Conservation (phyloP, 805 yeast genomes). For the Millerozyma miso region DNA sequence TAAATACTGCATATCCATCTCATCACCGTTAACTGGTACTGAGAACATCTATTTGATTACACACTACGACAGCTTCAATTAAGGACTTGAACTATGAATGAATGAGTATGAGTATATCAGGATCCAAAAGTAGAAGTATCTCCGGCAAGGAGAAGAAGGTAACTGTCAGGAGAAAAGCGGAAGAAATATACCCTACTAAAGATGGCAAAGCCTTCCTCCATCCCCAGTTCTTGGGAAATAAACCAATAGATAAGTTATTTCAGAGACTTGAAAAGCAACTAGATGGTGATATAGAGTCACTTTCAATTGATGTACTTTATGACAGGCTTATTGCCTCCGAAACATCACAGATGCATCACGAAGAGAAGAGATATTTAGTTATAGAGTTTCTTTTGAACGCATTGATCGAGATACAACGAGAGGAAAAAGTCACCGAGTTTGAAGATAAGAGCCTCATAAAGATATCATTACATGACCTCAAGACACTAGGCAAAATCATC, state of each 20-base stretch:
- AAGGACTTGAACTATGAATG: neutral
- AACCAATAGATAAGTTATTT: conserved; percentile 35
- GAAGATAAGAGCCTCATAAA: conserved; percentile 41
- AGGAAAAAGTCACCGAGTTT: conserved; percentile 22
- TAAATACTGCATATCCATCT: neutral
- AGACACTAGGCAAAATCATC: conserved; percentile 59
- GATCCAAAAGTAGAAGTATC: neutral
- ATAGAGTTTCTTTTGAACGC: conserved; percentile 32
- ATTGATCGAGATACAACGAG: conserved; percentile 35
- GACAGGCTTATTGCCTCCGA: conserved; percentile 6
- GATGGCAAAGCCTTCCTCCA: conserved; percentile 29
- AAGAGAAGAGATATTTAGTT: neutral
- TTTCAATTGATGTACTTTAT: conserved; percentile 15
- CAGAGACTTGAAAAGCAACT: conserved; percentile 22
- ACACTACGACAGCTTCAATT: too few relatives aligned
- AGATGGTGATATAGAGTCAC: conserved; percentile 19
- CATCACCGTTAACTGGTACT: neutral
- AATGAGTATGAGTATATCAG: neutral
- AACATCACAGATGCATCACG: neutral
- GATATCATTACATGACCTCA: conserved; percentile 83
- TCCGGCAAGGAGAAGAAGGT: conserved; percentile 12
- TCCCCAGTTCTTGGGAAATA: conserved; percentile 22
- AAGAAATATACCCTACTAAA: conserved; percentile 25
- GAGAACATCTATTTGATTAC: too few relatives aligned
- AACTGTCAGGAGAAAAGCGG: conserved; percentile 27